A percentile compares a stretch with the other conserved stretches of the same genome.
These are phyloP conservation scores for Phialophora macrospora DNA, from an alignment of 2,329 filamentous ascomycete species.

Conservation along the genomic window DNA sequence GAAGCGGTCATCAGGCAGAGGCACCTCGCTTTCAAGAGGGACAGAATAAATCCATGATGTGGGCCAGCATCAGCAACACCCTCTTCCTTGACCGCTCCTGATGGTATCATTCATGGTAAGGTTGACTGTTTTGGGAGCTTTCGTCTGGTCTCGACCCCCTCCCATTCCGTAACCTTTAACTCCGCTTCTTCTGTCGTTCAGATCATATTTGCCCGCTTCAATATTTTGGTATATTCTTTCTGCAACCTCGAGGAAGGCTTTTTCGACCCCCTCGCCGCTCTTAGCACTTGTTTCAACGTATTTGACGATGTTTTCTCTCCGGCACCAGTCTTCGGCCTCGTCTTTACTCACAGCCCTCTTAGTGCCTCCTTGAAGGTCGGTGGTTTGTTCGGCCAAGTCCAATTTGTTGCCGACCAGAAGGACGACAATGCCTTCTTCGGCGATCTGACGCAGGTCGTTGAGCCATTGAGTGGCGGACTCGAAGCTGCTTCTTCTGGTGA, in stretches of 20 bases:
- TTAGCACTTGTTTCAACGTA: conserved; percentile 98
- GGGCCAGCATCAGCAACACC: conserved; percentile 33
- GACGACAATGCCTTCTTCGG: conserved; percentile 92
- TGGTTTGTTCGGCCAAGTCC: conserved; percentile 66
- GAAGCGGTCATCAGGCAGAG: background rate
- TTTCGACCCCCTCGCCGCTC: conserved; percentile 90
- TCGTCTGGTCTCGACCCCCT: conserved; percentile 43
- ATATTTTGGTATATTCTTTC: conserved; percentile 97
- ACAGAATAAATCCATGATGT: background rate
- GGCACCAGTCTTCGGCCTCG: conserved; percentile 91
- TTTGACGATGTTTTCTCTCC: conserved; percentile 80
- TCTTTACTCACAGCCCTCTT: conserved; percentile 74
- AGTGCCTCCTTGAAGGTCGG: conserved; percentile 50
- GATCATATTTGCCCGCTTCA: conserved; percentile 89
- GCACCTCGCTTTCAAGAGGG: background rate
- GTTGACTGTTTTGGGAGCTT: conserved; percentile 49
- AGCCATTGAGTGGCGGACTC: conserved; percentile 90
- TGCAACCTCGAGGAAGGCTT: conserved; percentile 89
- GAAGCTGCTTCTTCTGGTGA: conserved; percentile 83
- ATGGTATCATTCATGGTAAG: conserved; percentile 56
- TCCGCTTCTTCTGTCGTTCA: conserved; percentile 89
- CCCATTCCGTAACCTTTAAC: conserved; percentile 70
- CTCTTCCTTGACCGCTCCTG: conserved; percentile 47
- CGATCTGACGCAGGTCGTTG: conserved; percentile 89
- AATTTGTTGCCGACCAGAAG: conserved; percentile 95